Evolutionary conservation across 1,284 basidiomycete genomes (phyloP), one percentile per base, ranked within the genome.

Genomic region (Apiotrichum veenhuisii): DNA sequence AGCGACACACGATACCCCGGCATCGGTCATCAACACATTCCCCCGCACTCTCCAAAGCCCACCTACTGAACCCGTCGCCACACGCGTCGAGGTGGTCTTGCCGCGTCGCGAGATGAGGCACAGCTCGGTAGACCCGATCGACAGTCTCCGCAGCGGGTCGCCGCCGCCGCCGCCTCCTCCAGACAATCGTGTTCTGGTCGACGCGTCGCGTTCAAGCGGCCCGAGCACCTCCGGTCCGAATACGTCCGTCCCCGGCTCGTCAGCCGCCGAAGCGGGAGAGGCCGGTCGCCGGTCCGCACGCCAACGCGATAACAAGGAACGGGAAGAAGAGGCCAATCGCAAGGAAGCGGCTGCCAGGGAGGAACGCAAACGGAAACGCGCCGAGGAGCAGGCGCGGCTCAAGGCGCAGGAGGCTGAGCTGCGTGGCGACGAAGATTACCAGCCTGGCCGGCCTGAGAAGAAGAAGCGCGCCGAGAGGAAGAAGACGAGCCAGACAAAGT

Each of bases 261-360:
- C 49, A n/a, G 26, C 44, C 4, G n/a, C 44, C 9, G 26, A 46
- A 3, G 22, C 5, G 5, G n/a, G n/a, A n/a, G 46, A 36, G 11
- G 11, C 33, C 17, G 33, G 22, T 9, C 63, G 49, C 41, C 40
- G 22, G 7, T 61, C 59, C 3, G 48, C 55, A 14, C 56, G 69
- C 2, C 55, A 63, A 10, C 60, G 64, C 34, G 54, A 62, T 11
- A 50, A 53, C 33, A 58, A 59, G 45, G 59, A 61, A 27, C 65
- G 64, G 47, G 46, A 49, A 3, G 22, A 22, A 14, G 54, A 62
- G n/a, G 43, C 44, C 18, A 58, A 59, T 38, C 60, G 57, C 20
- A 66, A 64, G 47, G 37, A 45, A n/a, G 62, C 57, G 37, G 64
- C 58, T 14, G 65, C 60, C 3, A 64, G 60, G 37, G 64, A 58